Evolutionary conservation across 768 basidiomycete species (phyloP).

Genomic region (Leccinum uliginosum): DNA sequence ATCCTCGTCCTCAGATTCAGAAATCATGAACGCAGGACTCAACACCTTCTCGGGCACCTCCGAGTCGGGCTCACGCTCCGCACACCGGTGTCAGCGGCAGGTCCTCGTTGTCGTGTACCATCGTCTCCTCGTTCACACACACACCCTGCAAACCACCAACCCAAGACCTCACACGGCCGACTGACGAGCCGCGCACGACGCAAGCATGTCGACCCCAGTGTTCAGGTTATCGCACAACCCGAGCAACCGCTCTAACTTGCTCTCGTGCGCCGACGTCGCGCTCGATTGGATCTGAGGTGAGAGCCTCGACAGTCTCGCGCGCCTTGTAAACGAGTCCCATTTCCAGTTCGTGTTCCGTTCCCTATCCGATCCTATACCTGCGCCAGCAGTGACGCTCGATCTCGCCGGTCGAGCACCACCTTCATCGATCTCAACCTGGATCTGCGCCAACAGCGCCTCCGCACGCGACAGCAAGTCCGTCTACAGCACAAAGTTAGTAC

Average conservation of each 20-base stretch:
- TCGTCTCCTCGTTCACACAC: background rate
- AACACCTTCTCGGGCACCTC: constrained; percentile 67
- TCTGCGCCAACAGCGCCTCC: no score
- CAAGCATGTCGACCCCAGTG: background rate
- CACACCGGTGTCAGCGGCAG: constrained; percentile 56
- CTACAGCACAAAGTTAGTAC: background rate
- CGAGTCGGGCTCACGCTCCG: constrained; percentile 63
- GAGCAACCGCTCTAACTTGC: background rate
- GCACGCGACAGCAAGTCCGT: no score
- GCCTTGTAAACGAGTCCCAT: constrained; percentile 32
- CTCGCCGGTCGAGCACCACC: no score
- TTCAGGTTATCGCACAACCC: background rate
- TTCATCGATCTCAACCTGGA: no score
- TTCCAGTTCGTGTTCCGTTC: background rate
- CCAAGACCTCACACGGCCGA: background rate
- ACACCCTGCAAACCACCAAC: background rate
- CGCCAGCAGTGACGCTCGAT: no score
- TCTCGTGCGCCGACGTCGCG: background rate
- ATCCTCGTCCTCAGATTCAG: constrained; percentile 51
- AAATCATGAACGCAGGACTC: constrained; percentile 56
- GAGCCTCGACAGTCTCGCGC: constrained; percentile 4
- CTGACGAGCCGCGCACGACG: background rate
- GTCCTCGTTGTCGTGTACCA: background rate
- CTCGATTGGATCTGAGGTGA: constrained; percentile 30
- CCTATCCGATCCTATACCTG: no score